Base-by-base conservation (phyloP, 1,139 yeast genomes). In the Diutina ranongensis region DNA sequence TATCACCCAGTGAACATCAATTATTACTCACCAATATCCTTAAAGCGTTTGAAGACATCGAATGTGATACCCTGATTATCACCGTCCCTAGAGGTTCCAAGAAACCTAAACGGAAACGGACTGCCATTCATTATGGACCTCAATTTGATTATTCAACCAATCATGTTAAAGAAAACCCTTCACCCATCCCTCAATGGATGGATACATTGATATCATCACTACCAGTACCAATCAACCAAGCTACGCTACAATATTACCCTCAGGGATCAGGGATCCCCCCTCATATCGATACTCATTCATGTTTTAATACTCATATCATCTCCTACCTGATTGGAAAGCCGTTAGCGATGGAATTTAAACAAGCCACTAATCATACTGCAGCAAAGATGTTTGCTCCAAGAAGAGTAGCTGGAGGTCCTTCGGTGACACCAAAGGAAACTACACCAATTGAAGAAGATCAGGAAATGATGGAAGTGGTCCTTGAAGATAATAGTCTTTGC, bases 261-360 rank as follows among this genome's bases (percentile, higher is more conserved):
- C 42, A 31, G 7, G 42, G 42, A 38, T 31, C 42, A 9, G 42
- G 42, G 1, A 38, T 38, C n/a, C 42, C 42, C 3, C 42, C 42
- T n/a, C 42, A 38, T 25, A 15, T 38, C n/a, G 42, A 38, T 25
- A 38, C 42, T 16, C 42, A 38, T 9, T 38, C 42, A 21, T 38
- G 42, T 15, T 38, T 38, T 25, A 25, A 25, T 15, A 38, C 33
- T 16, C 42, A 38, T 16, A 38, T 38, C 20, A 38, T 38, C 13
- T 25, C 32, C 19, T 38, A 25, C 15, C 21, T 16, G 21, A 32
- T 25, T n/a, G 42, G 32, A 1, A n/a, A 9, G 31, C 33, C 42
- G 13, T 31, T 38, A 2, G 15, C 31, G 15, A 21, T 38, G 16
- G 42, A 38, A 15, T 38, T 38, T 25, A 22, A 22, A 8, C 32